phyloP scores from a whole-genome alignment of 768 basidiomycete species.

The Daedaleopsis sinensis region DNA sequence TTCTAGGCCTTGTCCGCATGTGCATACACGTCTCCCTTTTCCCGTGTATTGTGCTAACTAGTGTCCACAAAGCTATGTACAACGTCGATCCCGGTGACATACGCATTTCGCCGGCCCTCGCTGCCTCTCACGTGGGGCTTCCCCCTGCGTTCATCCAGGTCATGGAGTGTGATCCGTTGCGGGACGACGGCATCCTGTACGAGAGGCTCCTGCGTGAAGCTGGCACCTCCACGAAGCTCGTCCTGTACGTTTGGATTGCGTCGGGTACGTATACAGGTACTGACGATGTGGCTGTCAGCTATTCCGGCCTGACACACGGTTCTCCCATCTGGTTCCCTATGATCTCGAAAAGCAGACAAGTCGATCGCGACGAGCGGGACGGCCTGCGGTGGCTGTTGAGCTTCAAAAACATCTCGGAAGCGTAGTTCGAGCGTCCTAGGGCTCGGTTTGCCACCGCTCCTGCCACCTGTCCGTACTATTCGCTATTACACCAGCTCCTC shows the following conservation, averaged over 20 bases:
- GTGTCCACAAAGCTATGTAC: neutral
- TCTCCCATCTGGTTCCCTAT: slow-evolving; percentile 6
- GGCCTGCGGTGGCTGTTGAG: slow-evolving; percentile 8
- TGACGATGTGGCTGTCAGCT: no score
- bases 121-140: slow-evolving; percentile 22
- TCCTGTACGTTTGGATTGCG: slow-evolving; percentile 22
- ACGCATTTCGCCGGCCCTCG: slow-evolving; percentile 24
- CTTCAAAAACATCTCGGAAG: no score
- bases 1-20: no score
- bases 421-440: no score
- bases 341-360: neutral
- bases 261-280: no score
- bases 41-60: no score
- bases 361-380: neutral
- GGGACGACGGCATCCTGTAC: slow-evolving; percentile 32
- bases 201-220: slow-evolving; percentile 27
- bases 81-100: slow-evolving; percentile 6
- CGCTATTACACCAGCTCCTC: no score
- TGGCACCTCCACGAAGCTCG: slow-evolving; percentile 24
- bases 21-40: no score
- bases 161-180: slow-evolving; percentile 29
- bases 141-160: slow-evolving; percentile 29
- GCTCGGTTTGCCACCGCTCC: no score
- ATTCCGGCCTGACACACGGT: neutral
- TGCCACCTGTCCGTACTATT: no score